Conservation (phyloP, 148 eudicot genomes). For the Cornus suecica region DNA sequence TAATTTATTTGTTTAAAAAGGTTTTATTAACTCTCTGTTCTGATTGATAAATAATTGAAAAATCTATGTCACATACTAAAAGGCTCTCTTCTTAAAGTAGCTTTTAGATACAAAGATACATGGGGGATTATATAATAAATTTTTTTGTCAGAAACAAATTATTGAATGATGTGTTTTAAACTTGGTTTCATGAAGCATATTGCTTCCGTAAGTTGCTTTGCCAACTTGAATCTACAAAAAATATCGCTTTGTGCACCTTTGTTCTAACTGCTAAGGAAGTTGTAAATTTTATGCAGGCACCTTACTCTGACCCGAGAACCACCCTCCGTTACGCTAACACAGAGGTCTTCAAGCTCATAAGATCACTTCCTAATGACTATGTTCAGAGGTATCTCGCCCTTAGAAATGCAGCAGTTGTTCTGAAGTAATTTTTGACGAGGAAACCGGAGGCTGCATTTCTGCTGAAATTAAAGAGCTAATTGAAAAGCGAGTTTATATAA, state of each 20-base stretch:
- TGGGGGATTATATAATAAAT: no score
- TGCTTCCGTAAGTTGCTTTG: no score
- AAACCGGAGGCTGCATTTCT: background rate
- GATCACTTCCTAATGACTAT: slow-evolving; percentile 84
- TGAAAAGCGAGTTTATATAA: background rate
- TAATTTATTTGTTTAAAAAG: no score
- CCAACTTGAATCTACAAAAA: no score
- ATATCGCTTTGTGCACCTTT: background rate
- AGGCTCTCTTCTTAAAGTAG: no score
- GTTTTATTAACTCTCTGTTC: no score
- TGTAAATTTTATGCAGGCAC: slow-evolving; percentile 55
- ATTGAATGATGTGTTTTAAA: no score
- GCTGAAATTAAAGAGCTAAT: background rate
- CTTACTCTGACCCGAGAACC: slow-evolving; percentile 90
- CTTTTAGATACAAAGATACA: no score
- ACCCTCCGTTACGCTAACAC: slow-evolving; percentile 84
- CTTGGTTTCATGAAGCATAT: no score
- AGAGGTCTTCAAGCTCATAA: slow-evolving; percentile 74
- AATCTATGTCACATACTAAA: no score
- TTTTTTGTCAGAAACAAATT: no score
- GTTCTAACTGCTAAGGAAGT: background rate
- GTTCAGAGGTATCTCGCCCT: slow-evolving; percentile 92
- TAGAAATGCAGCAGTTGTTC: slow-evolving; percentile 87
- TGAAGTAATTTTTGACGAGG: slow-evolving; percentile 33
- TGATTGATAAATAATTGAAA: no score